A percentile compares a stretch with the other conserved stretches of the same genome.
Evolutionary conservation across 1,284 basidiomycete species (phyloP).

Genomic region (Melampsora larici-populina): DNA sequence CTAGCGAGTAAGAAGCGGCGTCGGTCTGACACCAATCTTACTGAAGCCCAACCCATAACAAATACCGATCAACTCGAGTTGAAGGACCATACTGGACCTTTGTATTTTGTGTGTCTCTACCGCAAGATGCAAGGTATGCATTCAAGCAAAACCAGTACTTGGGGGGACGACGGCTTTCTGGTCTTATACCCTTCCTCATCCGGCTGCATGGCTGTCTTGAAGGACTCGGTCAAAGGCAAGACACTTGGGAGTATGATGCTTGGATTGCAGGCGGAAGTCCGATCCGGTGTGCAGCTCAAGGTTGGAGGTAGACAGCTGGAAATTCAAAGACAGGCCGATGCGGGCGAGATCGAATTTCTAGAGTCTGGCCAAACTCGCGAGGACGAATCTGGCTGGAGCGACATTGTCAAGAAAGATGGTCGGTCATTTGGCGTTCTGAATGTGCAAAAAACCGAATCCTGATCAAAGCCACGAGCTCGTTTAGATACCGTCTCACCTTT

Average conservation of each 20-base stretch:
- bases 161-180: constrained; percentile 36
- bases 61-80: background rate
- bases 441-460: too few relatives aligned
- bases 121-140: constrained; percentile 8
- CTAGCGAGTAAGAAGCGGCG: background rate
- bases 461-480: too few relatives aligned
- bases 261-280: background rate
- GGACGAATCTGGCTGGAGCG: constrained; percentile 18
- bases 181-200: constrained; percentile 9
- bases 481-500: too few relatives aligned
- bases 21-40: background rate
- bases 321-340: constrained; percentile 25
- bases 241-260: constrained; percentile 22
- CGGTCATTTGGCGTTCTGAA: background rate
- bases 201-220: constrained; percentile 32
- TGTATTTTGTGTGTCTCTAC: constrained; percentile 22
- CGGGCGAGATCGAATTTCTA: background rate
- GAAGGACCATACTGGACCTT: background rate
- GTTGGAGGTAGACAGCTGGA: constrained; percentile 36
- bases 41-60: background rate
- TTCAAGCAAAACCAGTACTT: constrained; percentile 14
- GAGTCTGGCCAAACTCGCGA: background rate
- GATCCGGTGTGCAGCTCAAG: background rate
- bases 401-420: constrained; percentile 30
- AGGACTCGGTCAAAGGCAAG: constrained; percentile 17